Percentiles rank a stretch among this genome's conserved stretches.
These are phyloP conservation scores for Sporothrix protearum DNA, from an alignment of 2,329 filamentous ascomycete species.

Conservation along the genomic window DNA sequence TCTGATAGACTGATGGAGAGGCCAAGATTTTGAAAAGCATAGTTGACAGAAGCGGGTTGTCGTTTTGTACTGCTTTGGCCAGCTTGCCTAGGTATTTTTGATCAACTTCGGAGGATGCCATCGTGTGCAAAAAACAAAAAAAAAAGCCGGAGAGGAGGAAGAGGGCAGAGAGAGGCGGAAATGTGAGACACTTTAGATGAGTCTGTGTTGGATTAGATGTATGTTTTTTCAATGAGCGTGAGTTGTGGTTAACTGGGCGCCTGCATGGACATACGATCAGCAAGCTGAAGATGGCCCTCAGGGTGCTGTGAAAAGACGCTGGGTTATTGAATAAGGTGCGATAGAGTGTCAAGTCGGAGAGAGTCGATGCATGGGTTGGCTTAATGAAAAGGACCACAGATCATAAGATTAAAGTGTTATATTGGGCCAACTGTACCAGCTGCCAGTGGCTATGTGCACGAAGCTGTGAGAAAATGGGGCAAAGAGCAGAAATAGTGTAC, in stretches of 20 bases:
- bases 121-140: slow-evolving; percentile 40
- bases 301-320: neutral
- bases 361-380: neutral
- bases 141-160: neutral
- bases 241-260: neutral
- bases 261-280: neutral
- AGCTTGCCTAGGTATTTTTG: slow-evolving; percentile 93
- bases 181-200: neutral
- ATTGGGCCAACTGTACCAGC: neutral
- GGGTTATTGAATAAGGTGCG: neutral
- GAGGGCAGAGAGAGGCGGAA: neutral
- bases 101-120: slow-evolving; percentile 96
- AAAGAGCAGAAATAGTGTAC: neutral
- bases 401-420: neutral
- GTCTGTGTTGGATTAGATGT: neutral
- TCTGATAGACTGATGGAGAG: slow-evolving; percentile 83
- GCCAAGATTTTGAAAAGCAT: slow-evolving; percentile 90
- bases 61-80: slow-evolving; percentile 71
- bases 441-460: neutral
- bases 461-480: neutral
- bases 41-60: slow-evolving; percentile 73
- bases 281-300: neutral
- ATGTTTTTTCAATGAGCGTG: neutral
- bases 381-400: slow-evolving; percentile 22
- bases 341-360: neutral